Evolutionary conservation across 1,284 basidiomycete species (phyloP), one percentile per base, ranked within the genome.

Genomic region (Tilletia setariae): DNA sequence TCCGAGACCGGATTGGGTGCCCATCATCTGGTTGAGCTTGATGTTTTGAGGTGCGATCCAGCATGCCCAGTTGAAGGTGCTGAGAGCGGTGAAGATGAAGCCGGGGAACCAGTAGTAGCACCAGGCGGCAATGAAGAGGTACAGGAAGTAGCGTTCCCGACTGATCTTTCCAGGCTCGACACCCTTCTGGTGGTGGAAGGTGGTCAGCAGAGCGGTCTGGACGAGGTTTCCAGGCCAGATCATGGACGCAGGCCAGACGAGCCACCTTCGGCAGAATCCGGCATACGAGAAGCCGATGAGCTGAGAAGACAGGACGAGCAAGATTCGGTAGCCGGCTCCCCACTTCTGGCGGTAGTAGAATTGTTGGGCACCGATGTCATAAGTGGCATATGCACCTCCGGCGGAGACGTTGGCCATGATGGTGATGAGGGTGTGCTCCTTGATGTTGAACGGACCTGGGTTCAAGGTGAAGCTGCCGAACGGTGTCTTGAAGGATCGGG

Each of bases 131-230:
- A 28, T 16, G 44, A 67, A 67, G 25, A 51, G 16, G 61, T 28
- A 62, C 28, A 64, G n/a, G 43, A 67, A 67, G 44, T 32, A 63
- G 3, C 42, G 32, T 46, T 63, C 61, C 15, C 66, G 53, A 19
- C 49, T 51, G 21, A 53, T 53, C 21, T 43, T 15, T 19, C 66
- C 66, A 16, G 53, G 23, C 42, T 67, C 63, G 46, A 23, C 32
- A 65, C 96, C 93, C 70, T 96, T 93, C 70, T 95, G 91, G 76
- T 97, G 95, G 80, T 98, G 94, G 13, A 97, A 85, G 0, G 93
- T 94, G 80, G 97, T 98, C 77, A 98, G 85, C 51, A 94, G 84
- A 15, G 94, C 93, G 75, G 93, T 93, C 1, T 89, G 88, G 61
- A 94, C 90, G 44, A 97, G 86, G 80, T 94, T 93, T 80, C 30